Conservation (phyloP, 106 monocot species). For the Dioscorea alata region DNA sequence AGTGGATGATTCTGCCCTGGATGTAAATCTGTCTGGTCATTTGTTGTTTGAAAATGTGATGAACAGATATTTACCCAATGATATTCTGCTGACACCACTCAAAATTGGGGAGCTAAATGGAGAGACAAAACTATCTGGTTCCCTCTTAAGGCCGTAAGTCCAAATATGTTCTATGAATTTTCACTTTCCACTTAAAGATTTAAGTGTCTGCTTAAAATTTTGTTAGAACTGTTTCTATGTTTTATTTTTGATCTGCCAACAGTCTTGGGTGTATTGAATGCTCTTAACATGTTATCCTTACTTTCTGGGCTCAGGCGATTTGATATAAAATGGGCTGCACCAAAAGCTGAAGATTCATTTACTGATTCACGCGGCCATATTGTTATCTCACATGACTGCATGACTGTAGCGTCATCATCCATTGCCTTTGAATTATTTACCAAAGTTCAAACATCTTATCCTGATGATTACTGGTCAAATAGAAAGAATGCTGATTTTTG, state of each 20-base stretch:
- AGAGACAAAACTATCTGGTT: constrained; percentile 89
- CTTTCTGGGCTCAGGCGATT: constrained; percentile 56
- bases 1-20: constrained; percentile 86
- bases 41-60: constrained; percentile 76
- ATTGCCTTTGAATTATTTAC: constrained; percentile 81
- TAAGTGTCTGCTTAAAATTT: not conserved
- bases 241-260: not conserved
- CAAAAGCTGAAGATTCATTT: constrained; percentile 95
- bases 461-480: constrained; percentile 33
- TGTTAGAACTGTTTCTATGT: not conserved
- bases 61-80: constrained; percentile 58
- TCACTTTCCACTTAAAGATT: too few species aligned
- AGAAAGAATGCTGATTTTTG: constrained; percentile 17
- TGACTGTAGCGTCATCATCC: constrained; percentile 69
- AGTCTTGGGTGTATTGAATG: too few species aligned
- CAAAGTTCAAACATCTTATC: constrained; percentile 76
- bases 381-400: constrained; percentile 74
- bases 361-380: constrained; percentile 91
- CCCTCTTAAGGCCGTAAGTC: constrained; percentile 86
- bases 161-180: not conserved
- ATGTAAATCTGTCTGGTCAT: constrained; percentile 88
- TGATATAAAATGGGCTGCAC: constrained; percentile 98
- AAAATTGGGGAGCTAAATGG: constrained; percentile 94
- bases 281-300: too few species aligned
- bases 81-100: constrained; percentile 50